phyloP scores from a whole-genome alignment of 2,329 filamentous ascomycete species.

The Ramichloridium luteum region DNA sequence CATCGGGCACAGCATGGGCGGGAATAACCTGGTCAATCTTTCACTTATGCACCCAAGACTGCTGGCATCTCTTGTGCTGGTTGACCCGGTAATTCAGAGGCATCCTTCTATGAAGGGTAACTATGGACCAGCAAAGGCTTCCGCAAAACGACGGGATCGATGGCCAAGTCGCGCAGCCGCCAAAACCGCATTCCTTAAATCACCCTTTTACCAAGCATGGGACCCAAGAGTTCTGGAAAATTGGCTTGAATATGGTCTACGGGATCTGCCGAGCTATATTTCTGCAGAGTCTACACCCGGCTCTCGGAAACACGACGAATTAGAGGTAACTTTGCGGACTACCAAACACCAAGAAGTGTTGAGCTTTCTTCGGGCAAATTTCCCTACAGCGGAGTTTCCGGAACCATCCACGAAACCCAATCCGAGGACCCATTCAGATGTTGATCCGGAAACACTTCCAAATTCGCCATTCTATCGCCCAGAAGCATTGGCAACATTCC shows the following conservation, averaged over 20 bases:
- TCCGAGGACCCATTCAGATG: conserved; percentile 32
- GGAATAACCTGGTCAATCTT: conserved; percentile 57
- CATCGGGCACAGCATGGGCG: conserved; percentile 84
- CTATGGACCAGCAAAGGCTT: conserved; percentile 36
- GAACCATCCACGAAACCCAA: conserved; percentile 25
- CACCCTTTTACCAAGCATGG: conserved; percentile 71
- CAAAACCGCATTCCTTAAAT: conserved; percentile 51
- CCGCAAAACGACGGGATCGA: conserved; percentile 59
- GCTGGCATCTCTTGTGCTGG: conserved; percentile 58
- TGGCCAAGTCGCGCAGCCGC: conserved; percentile 71
- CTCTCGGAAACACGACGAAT: conserved; percentile 12
- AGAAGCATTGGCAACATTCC: conserved; percentile 47
- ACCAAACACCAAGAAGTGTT: conserved; percentile 82
- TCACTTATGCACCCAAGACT: conserved; percentile 70
- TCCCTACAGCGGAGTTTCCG: conserved; percentile 18
- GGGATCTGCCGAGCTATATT: conserved; percentile 54
- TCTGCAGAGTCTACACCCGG: conserved; percentile 15
- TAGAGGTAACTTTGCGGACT: conserved; percentile 60
- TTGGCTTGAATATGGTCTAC: conserved; percentile 63
- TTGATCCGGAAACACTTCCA: conserved; percentile 18
- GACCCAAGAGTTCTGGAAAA: conserved; percentile 64
- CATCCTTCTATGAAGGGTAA: conserved; percentile 31
- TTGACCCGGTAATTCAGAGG: conserved; percentile 69
- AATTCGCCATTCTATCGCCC: conserved; percentile 52
- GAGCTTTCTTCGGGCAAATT: conserved; percentile 57